Evolutionary conservation across 495 filamentous ascomycete genomes (phyloP), one percentile per base, ranked within the genome.

Genomic region (Oidiodendron maius): DNA sequence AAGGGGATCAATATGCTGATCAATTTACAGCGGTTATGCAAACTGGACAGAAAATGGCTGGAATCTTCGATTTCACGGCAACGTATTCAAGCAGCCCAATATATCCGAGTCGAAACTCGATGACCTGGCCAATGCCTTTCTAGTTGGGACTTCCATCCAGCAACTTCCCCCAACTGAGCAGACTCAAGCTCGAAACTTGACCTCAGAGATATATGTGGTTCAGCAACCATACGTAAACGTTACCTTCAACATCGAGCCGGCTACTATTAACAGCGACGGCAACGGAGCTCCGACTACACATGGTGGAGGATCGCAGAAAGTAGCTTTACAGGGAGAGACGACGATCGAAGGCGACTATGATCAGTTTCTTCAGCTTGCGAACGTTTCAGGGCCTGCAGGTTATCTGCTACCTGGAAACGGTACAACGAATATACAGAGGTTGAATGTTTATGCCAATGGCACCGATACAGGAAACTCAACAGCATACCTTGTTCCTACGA

Each of bases 21-120:
- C 32, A 9, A 21, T 28, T 12, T 40, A 13, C 44, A 80, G 75
- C n/a, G 74, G 75, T n/a, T 90, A 91, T 61, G 86, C 74, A 28
- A 91, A 91, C 52, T 90, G 81, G 76, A 89, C 86, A n/a, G 69
- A 76, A 16, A 65, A 76, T 38, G 83, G 82, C 32, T 91, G 86
- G 86, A 87, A 83, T 46, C 67, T 89, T 4, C 75, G 81, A 13
- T 80, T 90, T 58, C 86, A 84, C 51, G 86, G 86, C 52, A 87
- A 87, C 57, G 80, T 88, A 15, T 91, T 83, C 69, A 89, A 88
- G 54, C 76, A 83, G 48, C 84, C 86, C 23, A 77, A 86, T 32
- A 81, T 81, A 32, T 74, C 75, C 1, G 61, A 78, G 43, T 62
- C 67, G 18, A 83, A 72, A 43, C 65, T 89, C 32, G 68, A 89